These are phyloP conservation scores for Plantago major DNA, from an alignment of 257 asterid genomes.

Conservation along the genomic window DNA sequence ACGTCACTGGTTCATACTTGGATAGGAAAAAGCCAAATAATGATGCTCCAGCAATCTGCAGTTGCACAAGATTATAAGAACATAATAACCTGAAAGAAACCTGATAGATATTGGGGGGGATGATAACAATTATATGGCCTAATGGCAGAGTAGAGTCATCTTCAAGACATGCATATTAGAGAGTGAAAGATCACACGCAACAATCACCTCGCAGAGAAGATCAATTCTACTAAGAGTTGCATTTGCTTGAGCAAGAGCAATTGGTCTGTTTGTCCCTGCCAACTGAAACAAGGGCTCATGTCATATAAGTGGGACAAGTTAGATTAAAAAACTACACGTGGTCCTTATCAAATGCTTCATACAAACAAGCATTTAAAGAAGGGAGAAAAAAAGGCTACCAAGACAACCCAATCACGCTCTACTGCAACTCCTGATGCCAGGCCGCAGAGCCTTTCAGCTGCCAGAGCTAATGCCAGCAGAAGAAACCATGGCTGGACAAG, in stretches of 20 bases:
- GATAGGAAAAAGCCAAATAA: constrained; percentile 79
- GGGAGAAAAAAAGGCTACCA: constrained; percentile 42
- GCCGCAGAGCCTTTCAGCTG: constrained; percentile 88
- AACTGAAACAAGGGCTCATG: constrained; percentile 43
- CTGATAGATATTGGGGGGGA: no score
- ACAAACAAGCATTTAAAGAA: neutral
- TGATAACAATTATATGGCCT: neutral
- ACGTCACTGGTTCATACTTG: constrained; percentile 60
- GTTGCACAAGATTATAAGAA: constrained; percentile 13
- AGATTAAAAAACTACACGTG: neutral
- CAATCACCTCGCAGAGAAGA: constrained; percentile 81
- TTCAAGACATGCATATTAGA: constrained; percentile 9
- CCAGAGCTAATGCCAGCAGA: constrained; percentile 70
- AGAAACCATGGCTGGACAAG: constrained; percentile 85
- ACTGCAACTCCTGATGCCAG: constrained; percentile 87
- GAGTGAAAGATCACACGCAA: constrained; percentile 11
- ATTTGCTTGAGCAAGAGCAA: constrained; percentile 97
- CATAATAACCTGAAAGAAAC: constrained; percentile 5
- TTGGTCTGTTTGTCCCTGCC: constrained; percentile 84
- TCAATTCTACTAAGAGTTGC: constrained; percentile 82
- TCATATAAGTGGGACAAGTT: constrained; percentile 14
- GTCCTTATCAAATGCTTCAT: neutral
- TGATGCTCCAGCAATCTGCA: constrained; percentile 92
- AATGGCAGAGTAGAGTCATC: neutral
- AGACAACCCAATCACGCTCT: constrained; percentile 98